phyloP scores from a whole-genome alignment of 129 eudicot species.

The Chrysanthemum seticuspe region DNA sequence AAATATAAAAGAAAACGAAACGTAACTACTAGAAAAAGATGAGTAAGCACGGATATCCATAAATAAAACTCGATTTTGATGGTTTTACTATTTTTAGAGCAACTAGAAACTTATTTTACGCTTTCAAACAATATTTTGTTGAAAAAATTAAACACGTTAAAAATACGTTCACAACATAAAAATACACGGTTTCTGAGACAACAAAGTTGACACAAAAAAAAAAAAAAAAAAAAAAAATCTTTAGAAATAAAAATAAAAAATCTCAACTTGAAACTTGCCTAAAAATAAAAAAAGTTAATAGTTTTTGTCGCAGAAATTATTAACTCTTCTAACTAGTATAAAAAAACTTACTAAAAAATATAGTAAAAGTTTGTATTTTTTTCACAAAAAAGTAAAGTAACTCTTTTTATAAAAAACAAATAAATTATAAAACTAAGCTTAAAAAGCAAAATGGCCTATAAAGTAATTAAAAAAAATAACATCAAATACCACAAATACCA shows the following conservation, averaged over 20 bases:
- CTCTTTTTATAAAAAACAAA: not conserved
- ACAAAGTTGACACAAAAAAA: not conserved
- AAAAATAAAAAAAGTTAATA: not conserved
- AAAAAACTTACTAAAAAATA: not conserved
- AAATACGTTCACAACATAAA: not conserved
- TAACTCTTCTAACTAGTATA: not conserved
- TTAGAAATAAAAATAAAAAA: not conserved
- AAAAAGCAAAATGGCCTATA: slow-evolving; percentile 9
- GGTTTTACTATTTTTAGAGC: not conserved
- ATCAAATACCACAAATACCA: not conserved
- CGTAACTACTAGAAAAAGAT: not conserved
- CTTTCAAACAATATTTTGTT: not conserved
- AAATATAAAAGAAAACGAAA: not conserved
- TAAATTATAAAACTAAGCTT: not conserved
- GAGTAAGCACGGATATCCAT: not conserved
- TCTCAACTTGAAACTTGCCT: not conserved
- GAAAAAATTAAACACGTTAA: not conserved
- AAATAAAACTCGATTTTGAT: not conserved
- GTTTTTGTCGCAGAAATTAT: not conserved
- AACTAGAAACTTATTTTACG: not conserved
- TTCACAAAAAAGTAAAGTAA: not conserved
- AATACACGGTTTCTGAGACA: no score
- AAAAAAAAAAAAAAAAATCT: not conserved
- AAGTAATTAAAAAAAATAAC: not conserved
- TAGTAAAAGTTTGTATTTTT: not conserved